These are phyloP conservation scores for Fusarium zealandicum DNA, from an alignment of 2,329 filamentous ascomycete species.

Conservation along the genomic window DNA sequence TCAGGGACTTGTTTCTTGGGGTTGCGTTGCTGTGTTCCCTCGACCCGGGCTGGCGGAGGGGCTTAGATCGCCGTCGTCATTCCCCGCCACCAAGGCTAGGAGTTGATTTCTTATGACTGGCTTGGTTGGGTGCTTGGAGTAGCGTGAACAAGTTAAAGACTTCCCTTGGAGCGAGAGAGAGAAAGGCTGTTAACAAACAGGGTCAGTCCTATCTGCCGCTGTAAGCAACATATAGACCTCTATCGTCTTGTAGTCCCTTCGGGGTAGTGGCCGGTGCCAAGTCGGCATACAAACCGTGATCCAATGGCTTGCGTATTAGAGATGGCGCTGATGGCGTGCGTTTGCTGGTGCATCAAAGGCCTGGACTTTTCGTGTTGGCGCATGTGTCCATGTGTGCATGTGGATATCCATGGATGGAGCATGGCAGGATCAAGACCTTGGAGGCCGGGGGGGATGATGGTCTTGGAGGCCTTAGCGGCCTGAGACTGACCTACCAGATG, in stretches of 20 bases:
- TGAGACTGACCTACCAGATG: constrained; percentile 29
- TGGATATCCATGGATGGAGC: neutral
- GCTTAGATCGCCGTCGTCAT: constrained; percentile 36
- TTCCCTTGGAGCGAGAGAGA: constrained; percentile 6
- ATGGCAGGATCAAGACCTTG: constrained; percentile 22
- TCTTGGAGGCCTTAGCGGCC: constrained; percentile 20
- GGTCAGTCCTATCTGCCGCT: neutral
- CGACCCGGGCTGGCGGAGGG: constrained; percentile 30
- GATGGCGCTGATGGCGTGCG: constrained; percentile 35
- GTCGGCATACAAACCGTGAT: constrained; percentile 1
- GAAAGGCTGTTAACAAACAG: neutral
- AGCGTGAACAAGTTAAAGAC: neutral
- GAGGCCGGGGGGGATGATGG: constrained; percentile 10
- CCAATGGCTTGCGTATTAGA: too few species aligned
- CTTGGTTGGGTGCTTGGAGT: constrained; percentile 2
- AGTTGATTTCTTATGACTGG: constrained; percentile 7
- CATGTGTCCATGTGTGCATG: constrained; percentile 19
- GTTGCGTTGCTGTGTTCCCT: constrained; percentile 27
- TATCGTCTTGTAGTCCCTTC: too few species aligned
- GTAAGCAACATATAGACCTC: too few species aligned
- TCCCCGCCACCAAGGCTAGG: constrained; percentile 29
- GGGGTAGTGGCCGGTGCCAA: constrained; percentile 15
- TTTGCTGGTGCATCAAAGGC: constrained; percentile 27
- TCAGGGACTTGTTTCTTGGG: constrained; percentile 12
- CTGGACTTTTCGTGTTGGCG: constrained; percentile 32